Evolutionary conservation across 768 basidiomycete species (phyloP), one percentile per base, ranked within the genome.

Genomic region (Suillus hirtellus): DNA sequence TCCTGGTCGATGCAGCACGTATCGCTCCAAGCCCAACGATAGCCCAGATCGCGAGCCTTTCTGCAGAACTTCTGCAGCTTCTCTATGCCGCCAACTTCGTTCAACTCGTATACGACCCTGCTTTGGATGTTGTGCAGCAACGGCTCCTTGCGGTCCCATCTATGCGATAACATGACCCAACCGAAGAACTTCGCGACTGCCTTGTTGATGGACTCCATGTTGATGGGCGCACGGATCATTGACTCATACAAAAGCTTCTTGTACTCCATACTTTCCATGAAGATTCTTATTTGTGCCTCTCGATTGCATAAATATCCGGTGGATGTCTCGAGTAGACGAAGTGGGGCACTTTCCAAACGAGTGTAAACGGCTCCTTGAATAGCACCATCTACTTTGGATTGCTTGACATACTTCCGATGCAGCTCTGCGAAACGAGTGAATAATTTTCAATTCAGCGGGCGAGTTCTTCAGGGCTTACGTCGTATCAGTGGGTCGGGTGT

Each of bases 1-100:
- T 46, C 54, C 44, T 72, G 73, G 54, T 74, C 70, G 53, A 75
- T 72, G 47, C 73, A 74, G 8, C 67, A 72, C 0, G 74, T 73
- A 17, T 75, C 73, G 0, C 66, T 67, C 73, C 73, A 75, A 2
- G 68, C 74, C 65, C 69, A 73, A 9, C 63, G 63, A 61, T 66
- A 68, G 10, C 71, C 71, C 6, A 54, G 52, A 56, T 66, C 65
- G 27, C 68, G 64, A 6, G 71, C 69, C 2, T 59, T 44, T 9
- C 60, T 61, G 53, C 67, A 71, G 63, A 71, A 72, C 1, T 63
- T 52, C 24, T 64, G 69, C 42, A 71, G 15, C 11, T 71, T 71
- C 17, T 5, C 38, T 19, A 63, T 46, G 4, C 64, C 69, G 12
- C 61, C 37, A 12, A 67, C 63, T n/a, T 42, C 56, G 38, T 63